Evolutionary conservation across 1,284 basidiomycete genomes (phyloP).

Genomic region (Trichosporon sp.): DNA sequence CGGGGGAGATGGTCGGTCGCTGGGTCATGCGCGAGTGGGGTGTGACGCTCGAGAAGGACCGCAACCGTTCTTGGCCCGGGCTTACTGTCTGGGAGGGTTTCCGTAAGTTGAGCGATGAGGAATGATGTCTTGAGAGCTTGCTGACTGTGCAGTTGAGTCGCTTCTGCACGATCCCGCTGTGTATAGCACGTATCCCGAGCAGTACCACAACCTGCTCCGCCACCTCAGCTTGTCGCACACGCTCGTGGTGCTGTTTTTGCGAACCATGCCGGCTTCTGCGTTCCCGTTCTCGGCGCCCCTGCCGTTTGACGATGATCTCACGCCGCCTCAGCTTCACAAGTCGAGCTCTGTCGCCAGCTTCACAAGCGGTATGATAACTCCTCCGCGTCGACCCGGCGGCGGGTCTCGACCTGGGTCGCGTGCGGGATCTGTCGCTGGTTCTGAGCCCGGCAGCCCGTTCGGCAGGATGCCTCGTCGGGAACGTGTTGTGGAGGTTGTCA

Average conservation of each 20-base stretch:
- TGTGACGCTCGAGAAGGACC: conserved; percentile 28
- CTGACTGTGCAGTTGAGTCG: conserved; percentile 40
- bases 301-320: conserved; percentile 44
- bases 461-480: conserved; percentile 35
- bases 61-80: conserved; percentile 43
- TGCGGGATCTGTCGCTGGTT: conserved; percentile 27
- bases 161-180: conserved; percentile 43
- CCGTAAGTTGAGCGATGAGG: conserved; percentile 33
- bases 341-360: conserved; percentile 33
- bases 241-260: conserved; percentile 44
- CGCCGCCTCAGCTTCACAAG: conserved; percentile 21
- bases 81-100: conserved; percentile 48
- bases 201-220: conserved; percentile 41
- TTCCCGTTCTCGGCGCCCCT: conserved; percentile 39
- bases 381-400: conserved; percentile 13
- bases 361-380: conserved; percentile 7
- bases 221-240: conserved; percentile 46
- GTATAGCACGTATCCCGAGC: conserved; percentile 43
- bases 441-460: conserved; percentile 19
- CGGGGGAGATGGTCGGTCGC: conserved; percentile 43
- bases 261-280: conserved; percentile 33
- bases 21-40: conserved; percentile 47
- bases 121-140: neutral
- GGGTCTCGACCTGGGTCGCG: conserved; percentile 30
- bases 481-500: conserved; percentile 44